A percentile compares a stretch with the other conserved stretches of the same genome.
Conservation (phyloP, 257 asterid genomes). For the Solanum medicagineum region DNA sequence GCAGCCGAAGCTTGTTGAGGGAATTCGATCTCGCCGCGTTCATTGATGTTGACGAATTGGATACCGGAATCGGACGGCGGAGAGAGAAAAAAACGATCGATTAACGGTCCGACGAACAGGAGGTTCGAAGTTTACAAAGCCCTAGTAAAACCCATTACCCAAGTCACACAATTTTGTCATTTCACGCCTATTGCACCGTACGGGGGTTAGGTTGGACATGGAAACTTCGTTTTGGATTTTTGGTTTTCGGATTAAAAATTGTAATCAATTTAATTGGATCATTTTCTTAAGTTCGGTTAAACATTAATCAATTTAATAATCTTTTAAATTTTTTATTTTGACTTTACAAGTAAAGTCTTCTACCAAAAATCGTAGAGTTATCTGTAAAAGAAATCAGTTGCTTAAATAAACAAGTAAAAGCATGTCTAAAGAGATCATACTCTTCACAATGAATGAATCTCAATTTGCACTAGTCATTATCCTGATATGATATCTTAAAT, state of each 20-base stretch:
- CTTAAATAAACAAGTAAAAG: no score
- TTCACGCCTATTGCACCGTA: background rate
- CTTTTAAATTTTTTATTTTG: no score
- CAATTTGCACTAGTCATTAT: no score
- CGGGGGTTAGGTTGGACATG: background rate
- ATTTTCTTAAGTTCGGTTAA: background rate
- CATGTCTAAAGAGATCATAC: no score
- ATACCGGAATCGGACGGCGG: background rate
- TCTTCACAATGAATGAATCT: no score
- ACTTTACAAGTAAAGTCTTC: no score
- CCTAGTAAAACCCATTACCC: slow-evolving; percentile 14
- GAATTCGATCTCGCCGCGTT: slow-evolving; percentile 33
- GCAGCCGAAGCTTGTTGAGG: slow-evolving; percentile 26
- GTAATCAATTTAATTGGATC: background rate
- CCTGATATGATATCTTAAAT: no score
- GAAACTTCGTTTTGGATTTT: background rate
- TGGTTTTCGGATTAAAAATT: background rate
- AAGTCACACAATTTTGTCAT: background rate
- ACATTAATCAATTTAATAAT: background rate
- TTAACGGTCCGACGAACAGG: background rate
- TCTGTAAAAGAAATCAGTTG: no score
- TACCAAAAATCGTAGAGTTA: no score
- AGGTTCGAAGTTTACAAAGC: background rate
- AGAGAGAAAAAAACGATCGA: background rate
- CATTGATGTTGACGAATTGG: slow-evolving; percentile 10